phyloP scores from a whole-genome alignment of 768 basidiomycete genomes.

The Mycena vulgaris region DNA sequence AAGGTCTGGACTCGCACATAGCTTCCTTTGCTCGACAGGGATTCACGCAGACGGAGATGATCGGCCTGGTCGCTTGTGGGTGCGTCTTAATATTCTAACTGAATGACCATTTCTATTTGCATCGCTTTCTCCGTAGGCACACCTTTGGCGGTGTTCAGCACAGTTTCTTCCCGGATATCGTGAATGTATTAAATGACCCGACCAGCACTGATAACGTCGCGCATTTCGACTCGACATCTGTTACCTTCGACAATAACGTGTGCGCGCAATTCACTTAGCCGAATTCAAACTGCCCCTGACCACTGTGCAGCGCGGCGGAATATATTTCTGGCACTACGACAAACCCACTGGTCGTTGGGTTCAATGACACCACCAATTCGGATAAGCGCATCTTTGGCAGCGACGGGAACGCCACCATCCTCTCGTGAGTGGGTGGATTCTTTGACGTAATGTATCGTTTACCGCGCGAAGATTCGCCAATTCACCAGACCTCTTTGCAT shows the following conservation, averaged over 20 bases:
- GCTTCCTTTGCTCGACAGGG: conserved; percentile 24
- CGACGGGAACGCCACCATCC: conserved; percentile 55
- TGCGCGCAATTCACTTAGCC: neutral
- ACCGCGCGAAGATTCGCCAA: conserved; percentile 14
- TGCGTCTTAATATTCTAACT: neutral
- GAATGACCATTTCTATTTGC: neutral
- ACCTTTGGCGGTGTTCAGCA: conserved; percentile 28
- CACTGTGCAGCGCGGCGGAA: conserved; percentile 21
- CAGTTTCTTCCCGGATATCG: conserved; percentile 18
- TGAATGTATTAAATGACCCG: conserved; percentile 1
- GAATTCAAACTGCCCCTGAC: conserved; percentile 1
- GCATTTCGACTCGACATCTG: conserved; percentile 30
- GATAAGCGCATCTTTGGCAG: conserved; percentile 51
- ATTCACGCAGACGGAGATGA: conserved; percentile 23
- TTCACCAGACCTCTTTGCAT: conserved; percentile 9
- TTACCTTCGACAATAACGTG: conserved; percentile 28
- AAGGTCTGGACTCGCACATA: conserved; percentile 20
- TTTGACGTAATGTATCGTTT: neutral
- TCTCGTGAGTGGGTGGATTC: conserved; percentile 37
- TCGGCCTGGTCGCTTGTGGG: conserved; percentile 23
- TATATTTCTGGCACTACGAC: conserved; percentile 15
- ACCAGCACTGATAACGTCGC: conserved; percentile 16
- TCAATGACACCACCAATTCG: conserved; percentile 34
- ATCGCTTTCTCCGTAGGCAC: neutral
- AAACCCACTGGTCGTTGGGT: conserved; percentile 24